These are phyloP conservation scores for Trametes maxima DNA, from an alignment of 768 basidiomycete genomes.

Conservation along the genomic window DNA sequence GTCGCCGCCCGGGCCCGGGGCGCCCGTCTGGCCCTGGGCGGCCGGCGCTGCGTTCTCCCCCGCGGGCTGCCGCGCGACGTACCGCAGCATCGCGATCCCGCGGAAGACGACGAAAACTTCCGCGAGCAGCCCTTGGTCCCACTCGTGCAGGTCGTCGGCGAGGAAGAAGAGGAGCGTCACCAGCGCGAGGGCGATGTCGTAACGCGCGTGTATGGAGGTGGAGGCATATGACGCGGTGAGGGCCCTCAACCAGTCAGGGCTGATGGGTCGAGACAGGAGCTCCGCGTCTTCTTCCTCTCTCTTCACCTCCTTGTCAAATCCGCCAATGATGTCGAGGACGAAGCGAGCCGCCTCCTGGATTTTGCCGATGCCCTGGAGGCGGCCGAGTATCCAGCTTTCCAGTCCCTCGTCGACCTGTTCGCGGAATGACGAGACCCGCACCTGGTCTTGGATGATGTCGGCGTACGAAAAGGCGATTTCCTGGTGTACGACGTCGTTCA, in stretches of 20 bases:
- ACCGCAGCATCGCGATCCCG: constrained; percentile 73
- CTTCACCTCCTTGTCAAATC: constrained; percentile 70
- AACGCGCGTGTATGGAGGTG: constrained; percentile 68
- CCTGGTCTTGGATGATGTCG: constrained; percentile 73
- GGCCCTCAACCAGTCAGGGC: constrained; percentile 63
- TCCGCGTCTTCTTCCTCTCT: constrained; percentile 74
- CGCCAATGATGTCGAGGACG: constrained; percentile 70
- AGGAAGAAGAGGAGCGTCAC: constrained; percentile 73
- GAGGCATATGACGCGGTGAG: constrained; percentile 64
- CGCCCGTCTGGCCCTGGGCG: constrained; percentile 35
- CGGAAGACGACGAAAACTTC: constrained; percentile 82
- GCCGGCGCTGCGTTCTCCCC: constrained; percentile 38
- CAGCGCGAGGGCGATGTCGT: constrained; percentile 70
- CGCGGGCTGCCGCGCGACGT: constrained; percentile 61
- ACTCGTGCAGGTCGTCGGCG: constrained; percentile 58
- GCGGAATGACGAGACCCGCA: constrained; percentile 51
- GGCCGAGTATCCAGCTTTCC: constrained; percentile 61
- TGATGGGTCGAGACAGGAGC: constrained; percentile 44
- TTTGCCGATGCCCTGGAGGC: constrained; percentile 58
- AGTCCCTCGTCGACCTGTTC: constrained; percentile 62
- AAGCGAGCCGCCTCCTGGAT: constrained; percentile 57
- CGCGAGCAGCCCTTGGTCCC: constrained; percentile 66
- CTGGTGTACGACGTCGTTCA: constrained; percentile 70
- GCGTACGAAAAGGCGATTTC: constrained; percentile 77
- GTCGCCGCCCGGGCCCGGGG: constrained; percentile 37